Evolutionary conservation across 257 asterid species (phyloP).

Genomic region (Nicotiana obtusifolia): DNA sequence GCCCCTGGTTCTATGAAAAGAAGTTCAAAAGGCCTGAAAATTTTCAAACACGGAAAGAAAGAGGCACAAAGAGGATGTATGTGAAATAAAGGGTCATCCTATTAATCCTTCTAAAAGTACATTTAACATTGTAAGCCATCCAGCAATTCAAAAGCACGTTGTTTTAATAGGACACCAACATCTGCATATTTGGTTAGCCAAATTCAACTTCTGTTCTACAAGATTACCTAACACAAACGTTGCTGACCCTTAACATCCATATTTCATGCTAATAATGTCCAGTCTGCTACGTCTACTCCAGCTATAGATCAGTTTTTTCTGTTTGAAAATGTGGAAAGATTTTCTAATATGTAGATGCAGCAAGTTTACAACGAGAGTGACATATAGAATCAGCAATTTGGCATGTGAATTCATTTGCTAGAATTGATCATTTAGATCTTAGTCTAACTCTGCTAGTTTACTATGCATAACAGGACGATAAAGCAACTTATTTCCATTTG

Average conservation of each 20-base stretch:
- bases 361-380: background rate
- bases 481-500: background rate
- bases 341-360: background rate
- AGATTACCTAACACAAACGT: background rate
- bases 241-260: background rate
- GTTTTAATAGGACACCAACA: background rate
- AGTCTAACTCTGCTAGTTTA: background rate
- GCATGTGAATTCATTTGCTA: background rate
- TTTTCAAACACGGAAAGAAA: background rate
- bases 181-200: background rate
- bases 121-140: background rate
- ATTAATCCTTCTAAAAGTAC: background rate
- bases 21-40: background rate
- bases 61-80: background rate
- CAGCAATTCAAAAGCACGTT: background rate
- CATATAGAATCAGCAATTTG: background rate
- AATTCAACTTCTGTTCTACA: background rate
- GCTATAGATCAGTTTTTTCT: background rate
- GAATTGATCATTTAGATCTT: background rate
- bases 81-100: background rate
- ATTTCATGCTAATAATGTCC: background rate
- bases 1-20: background rate
- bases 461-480: background rate
- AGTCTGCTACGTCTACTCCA: background rate
- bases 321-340: background rate